A percentile compares a stretch with the other conserved stretches of the same genome.
Evolutionary conservation across 192 early-diverging fungal species (phyloP).

Genomic region (Umbelopsis vinacea): DNA sequence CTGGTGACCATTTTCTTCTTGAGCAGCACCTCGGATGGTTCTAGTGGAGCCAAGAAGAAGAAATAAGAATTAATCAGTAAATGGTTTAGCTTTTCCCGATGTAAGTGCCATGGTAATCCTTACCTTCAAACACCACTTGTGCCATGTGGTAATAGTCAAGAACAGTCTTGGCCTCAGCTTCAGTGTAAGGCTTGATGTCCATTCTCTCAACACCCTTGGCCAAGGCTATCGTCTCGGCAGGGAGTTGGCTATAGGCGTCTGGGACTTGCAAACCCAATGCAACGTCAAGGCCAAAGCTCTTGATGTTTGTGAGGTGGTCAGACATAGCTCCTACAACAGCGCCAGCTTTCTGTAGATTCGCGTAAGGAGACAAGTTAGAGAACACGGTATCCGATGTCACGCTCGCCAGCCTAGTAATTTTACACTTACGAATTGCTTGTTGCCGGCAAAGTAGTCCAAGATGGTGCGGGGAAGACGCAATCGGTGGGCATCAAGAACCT

Average conservation of each 20-base stretch:
- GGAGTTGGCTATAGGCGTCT: slow-evolving; percentile 42
- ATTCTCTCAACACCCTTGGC: slow-evolving; percentile 39
- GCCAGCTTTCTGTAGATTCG: slow-evolving; percentile 25
- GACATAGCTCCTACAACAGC: slow-evolving; percentile 48
- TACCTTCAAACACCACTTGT: slow-evolving; percentile 29
- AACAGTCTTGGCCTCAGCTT: slow-evolving; percentile 48
- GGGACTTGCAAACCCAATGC: slow-evolving; percentile 39
- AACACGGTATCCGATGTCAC: too few species aligned
- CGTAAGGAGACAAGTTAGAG: not conserved
- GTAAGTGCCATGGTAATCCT: too few species aligned
- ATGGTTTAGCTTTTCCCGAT: too few species aligned
- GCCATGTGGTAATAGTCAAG: slow-evolving; percentile 53
- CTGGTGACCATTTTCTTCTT: slow-evolving; percentile 23
- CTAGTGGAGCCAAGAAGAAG: not conserved
- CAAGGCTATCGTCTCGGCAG: slow-evolving; percentile 35
- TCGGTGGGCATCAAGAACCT: slow-evolving; percentile 44
- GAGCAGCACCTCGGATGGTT: slow-evolving; percentile 17
- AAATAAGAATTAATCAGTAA: too few species aligned
- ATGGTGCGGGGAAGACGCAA: slow-evolving; percentile 49
- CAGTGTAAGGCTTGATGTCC: slow-evolving; percentile 45
- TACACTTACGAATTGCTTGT: slow-evolving; percentile 38
- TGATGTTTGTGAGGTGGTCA: slow-evolving; percentile 23
- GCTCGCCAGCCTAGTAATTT: too few species aligned
- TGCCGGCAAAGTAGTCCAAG: slow-evolving; percentile 53
- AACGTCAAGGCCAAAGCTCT: slow-evolving; percentile 46